These are phyloP conservation scores for Uncinocarpus reesii DNA, from an alignment of 2,329 filamentous ascomycete genomes.

Conservation along the genomic window DNA sequence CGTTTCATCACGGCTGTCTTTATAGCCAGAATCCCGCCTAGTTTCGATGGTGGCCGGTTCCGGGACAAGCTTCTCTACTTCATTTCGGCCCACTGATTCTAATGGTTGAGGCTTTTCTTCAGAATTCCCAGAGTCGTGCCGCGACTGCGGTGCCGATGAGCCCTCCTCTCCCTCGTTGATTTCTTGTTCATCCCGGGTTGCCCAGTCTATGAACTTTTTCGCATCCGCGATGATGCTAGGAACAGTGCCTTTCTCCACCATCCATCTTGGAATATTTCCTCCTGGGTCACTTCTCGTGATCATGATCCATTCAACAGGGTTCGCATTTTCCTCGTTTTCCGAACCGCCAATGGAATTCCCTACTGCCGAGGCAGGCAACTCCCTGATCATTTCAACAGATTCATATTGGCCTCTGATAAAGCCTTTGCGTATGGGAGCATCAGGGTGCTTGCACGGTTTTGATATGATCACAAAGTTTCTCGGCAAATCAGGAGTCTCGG, in stretches of 20 bases:
- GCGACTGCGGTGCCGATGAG: neutral
- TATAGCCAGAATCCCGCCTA: neutral
- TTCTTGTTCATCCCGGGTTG: slow-evolving; percentile 36
- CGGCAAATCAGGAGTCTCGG: slow-evolving; percentile 30
- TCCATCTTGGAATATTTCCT: slow-evolving; percentile 75
- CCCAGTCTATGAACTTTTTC: slow-evolving; percentile 74
- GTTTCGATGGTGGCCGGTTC: no score
- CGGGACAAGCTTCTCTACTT: neutral
- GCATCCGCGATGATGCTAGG: slow-evolving; percentile 69
- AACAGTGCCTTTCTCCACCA: slow-evolving; percentile 84
- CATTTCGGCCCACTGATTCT: neutral
- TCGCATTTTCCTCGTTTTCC: slow-evolving; percentile 35
- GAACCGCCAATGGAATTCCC: slow-evolving; percentile 1
- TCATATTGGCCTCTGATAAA: slow-evolving; percentile 82
- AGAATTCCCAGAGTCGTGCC: no score
- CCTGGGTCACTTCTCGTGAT: slow-evolving; percentile 81
- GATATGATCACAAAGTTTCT: slow-evolving; percentile 80
- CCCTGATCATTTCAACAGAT: slow-evolving; percentile 80
- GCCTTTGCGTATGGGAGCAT: slow-evolving; percentile 57
- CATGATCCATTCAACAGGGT: slow-evolving; percentile 84
- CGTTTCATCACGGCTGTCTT: slow-evolving; percentile 20
- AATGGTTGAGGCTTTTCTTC: neutral
- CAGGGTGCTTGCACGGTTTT: slow-evolving; percentile 67
- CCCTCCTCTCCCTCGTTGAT: neutral
- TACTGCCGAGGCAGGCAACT: slow-evolving; percentile 48